Conservation (phyloP, 495 filamentous ascomycete species). For the Hypoxylon fuscum region DNA sequence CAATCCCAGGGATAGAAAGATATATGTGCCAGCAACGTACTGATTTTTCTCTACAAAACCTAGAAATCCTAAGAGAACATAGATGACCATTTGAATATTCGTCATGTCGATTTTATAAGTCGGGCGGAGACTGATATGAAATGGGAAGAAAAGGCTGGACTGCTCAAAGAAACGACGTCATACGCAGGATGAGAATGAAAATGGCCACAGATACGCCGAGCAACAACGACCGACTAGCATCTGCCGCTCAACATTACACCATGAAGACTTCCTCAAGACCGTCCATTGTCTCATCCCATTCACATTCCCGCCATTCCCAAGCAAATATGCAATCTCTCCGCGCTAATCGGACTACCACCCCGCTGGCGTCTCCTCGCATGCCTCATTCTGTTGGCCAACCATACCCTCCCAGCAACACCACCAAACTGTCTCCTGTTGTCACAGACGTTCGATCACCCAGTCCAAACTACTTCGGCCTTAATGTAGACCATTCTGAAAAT, state of each 20-base stretch:
- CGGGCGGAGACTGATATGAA: conserved; percentile 25
- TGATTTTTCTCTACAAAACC: conserved; percentile 4
- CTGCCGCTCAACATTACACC: conserved; percentile 47
- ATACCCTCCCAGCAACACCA: conserved; percentile 45
- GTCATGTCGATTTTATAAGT: conserved; percentile 40
- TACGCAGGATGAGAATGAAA: conserved; percentile 30
- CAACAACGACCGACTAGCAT: conserved; percentile 45
- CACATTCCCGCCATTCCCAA: conserved; percentile 51
- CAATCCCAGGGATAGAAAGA: conserved; percentile 28
- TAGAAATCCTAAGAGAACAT: conserved; percentile 10
- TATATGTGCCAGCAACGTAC: conserved; percentile 14
- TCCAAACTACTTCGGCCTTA: conserved; percentile 85
- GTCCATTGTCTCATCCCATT: conserved; percentile 44
- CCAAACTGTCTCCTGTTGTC: conserved; percentile 45
- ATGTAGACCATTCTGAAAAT: conserved; percentile 62
- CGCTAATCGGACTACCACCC: conserved; percentile 50
- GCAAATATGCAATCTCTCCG: conserved; percentile 52
- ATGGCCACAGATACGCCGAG: conserved; percentile 44
- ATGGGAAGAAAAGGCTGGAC: conserved; percentile 37
- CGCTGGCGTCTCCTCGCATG: conserved; percentile 52
- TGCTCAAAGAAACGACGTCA: conserved; percentile 42
- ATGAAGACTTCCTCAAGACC: conserved; percentile 60
- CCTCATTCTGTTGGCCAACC: conserved; percentile 57
- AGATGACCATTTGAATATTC: conserved; percentile 6
- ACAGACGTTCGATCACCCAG: conserved; percentile 62